phyloP scores from a whole-genome alignment of 495 filamentous ascomycete species.

The Annulohypoxylon bovei region DNA sequence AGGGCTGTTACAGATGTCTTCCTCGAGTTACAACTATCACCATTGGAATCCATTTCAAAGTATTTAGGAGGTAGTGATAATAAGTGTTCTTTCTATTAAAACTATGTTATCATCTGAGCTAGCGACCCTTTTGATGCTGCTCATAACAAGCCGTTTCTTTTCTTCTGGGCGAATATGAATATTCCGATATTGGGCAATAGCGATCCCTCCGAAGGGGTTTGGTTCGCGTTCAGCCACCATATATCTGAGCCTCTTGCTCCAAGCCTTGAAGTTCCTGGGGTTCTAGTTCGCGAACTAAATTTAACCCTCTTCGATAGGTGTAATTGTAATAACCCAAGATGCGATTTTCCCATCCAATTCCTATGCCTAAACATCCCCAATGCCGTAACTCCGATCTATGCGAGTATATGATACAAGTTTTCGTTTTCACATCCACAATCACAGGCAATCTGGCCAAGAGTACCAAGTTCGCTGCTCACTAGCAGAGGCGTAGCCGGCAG shows the following conservation, averaged over 20 bases:
- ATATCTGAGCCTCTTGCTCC: not conserved
- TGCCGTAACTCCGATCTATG: slow-evolving; percentile 33
- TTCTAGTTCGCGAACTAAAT: slow-evolving; percentile 18
- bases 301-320: slow-evolving; percentile 7
- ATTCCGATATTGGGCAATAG: not conserved
- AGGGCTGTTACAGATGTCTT: too few relatives aligned
- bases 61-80: not conserved
- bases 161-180: not conserved
- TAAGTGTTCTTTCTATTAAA: not conserved
- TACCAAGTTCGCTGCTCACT: not conserved
- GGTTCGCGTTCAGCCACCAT: slow-evolving; percentile 15
- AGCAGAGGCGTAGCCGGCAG: slow-evolving; percentile 25
- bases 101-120: not conserved
- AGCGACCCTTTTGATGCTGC: not conserved
- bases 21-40: too few relatives aligned
- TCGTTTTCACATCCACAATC: not conserved
- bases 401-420: slow-evolving; percentile 33
- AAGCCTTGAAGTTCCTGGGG: slow-evolving; percentile 5
- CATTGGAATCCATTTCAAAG: too few relatives aligned
- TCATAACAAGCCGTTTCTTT: not conserved
- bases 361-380: not conserved
- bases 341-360: slow-evolving; percentile 18
- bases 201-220: not conserved
- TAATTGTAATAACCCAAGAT: slow-evolving; percentile 13
- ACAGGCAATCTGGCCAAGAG: not conserved